Base-by-base conservation (phyloP, 2,329 filamentous ascomycete species). In the Amauroascus verrucosus region DNA sequence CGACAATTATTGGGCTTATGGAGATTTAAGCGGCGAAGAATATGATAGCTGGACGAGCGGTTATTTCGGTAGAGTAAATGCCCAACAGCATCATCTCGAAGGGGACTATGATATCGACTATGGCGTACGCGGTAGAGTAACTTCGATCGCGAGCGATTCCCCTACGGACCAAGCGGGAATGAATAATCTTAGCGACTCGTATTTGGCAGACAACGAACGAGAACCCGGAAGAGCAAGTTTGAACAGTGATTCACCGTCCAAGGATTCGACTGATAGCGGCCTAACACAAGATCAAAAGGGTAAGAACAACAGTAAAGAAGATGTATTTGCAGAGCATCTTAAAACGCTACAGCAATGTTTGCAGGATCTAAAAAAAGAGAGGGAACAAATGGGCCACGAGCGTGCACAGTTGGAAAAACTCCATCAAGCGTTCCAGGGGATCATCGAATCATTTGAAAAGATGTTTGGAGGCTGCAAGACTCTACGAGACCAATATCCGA, bases 381-480 rank as follows among this genome's bases (percentile, higher is more conserved):
- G 41, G 24, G 47, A 48, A 32, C 44, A 48, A 32, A 37, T 56
- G 8, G 32, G 16, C 37, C 40, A 53, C 7, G 57, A 59, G 32
- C 43, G 56, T 18, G 24, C 41, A 9, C 24, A 49, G 20, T 53
- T 57, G 30, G 33, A 54, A 28, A 51, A 46, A 35, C 55, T 57
- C 2, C 44, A 28, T 16, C 11, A 32, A 8, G 28, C 18, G 4
- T 30, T 57, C 11, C 40, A 55, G n/a, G 20, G 47, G 22, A 48
- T 51, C 26, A 18, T 51, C 2, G 35, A 51, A 16, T 18, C 37
- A 14, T 37, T n/a, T 11, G 28, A 46, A 9, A 43, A 2, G 14
- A 50, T 28, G 13, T n/a, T 24, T 9, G 32, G n/a, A 53, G 18
- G 16, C 3, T 11, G 35, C 2, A 26, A n/a, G 14, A 22, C 13